Evolutionary conservation across 164 flowering plant species (phyloP), one percentile per base, ranked within the genome.

Genomic region (Stephania yunnanensis): DNA sequence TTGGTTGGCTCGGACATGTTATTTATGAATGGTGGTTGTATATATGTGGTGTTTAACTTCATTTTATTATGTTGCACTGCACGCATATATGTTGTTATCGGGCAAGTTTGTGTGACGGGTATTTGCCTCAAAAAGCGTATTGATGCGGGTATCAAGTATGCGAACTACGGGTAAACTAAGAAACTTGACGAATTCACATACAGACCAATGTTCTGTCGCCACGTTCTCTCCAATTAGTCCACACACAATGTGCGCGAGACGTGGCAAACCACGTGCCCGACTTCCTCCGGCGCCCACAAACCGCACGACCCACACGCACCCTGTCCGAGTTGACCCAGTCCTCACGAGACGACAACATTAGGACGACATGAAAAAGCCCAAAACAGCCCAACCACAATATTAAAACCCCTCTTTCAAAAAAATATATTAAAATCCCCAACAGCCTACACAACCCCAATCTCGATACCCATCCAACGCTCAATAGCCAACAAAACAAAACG

Each of bases 311-410:
- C 4, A 58, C 64, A 58, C 64, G 64, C 64, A n/a, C n/a, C 15
- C 64, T n/a, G 2, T 10, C 64, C 20, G 64, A 70, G 69, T 64
- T 64, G 70, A 46, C 70, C 58, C 30, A 22, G 17, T 13, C n/a
- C 19, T 73, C 75, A 73, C 61, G 44, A 45, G 75, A 46, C 2
- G 75, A 73, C 75, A 46, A 22, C 15, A 46, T 52, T 30, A 5
- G 70, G 70, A 69, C 69, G 58, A 69, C 75, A 29, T 73, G 75
- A 46, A 73, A 45, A 55, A 11, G 46, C 63, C 73, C 15, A 50
- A 45, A 6, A 36, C 42, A 36, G 42, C 42, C 42, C 42, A 36
- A 36, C 42, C 22, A 17, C 73, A 48, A 9, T 71, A 25, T 25
- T 25, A 25, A 25, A 25, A 25, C 0, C 25, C 25, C 25, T 25